These are phyloP conservation scores for Voacanga thouarsii DNA, from an alignment of 257 asterid genomes.

Conservation along the genomic window DNA sequence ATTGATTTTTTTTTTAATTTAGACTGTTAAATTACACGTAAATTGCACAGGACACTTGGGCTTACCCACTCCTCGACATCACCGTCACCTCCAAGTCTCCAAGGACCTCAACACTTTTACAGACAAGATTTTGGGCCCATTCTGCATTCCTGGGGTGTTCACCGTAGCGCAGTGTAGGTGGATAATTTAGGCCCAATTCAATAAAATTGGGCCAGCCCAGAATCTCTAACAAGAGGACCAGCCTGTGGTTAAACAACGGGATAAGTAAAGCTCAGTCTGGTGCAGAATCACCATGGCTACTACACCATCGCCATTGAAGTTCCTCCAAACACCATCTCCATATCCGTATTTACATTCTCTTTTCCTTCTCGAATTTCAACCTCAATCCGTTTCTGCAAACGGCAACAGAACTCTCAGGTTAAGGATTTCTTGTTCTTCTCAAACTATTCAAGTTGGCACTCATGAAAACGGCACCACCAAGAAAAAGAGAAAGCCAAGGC, in stretches of 20 bases:
- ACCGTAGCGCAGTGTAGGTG: rapidly evolving
- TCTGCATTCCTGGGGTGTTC: not conserved
- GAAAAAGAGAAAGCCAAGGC: conserved; percentile 75
- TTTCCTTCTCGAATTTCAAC: conserved; percentile 19
- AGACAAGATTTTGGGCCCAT: not conserved
- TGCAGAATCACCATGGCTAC: conserved; percentile 38
- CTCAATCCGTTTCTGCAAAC: conserved; percentile 17
- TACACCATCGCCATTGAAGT: conserved; percentile 35
- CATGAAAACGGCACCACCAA: conserved; percentile 25
- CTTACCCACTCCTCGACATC: too few species aligned
- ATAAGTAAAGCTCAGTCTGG: not conserved
- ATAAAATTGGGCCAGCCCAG: not conserved
- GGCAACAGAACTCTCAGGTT: conserved; percentile 29
- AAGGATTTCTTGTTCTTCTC: conserved; percentile 38
- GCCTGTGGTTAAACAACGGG: not conserved
- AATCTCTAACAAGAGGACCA: not conserved
- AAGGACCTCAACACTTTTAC: too few species aligned
- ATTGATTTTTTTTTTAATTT: too few species aligned
- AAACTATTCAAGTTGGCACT: conserved; percentile 38
- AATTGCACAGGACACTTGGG: too few species aligned
- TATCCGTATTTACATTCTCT: conserved; percentile 22
- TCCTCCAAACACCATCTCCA: conserved; percentile 27
- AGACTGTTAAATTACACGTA: too few species aligned
- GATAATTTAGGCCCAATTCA: not conserved
- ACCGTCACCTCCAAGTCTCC: too few species aligned